Base-by-base conservation (phyloP, 2,329 filamentous ascomycete species). In the Hawksworthiomyces lignivorus region DNA sequence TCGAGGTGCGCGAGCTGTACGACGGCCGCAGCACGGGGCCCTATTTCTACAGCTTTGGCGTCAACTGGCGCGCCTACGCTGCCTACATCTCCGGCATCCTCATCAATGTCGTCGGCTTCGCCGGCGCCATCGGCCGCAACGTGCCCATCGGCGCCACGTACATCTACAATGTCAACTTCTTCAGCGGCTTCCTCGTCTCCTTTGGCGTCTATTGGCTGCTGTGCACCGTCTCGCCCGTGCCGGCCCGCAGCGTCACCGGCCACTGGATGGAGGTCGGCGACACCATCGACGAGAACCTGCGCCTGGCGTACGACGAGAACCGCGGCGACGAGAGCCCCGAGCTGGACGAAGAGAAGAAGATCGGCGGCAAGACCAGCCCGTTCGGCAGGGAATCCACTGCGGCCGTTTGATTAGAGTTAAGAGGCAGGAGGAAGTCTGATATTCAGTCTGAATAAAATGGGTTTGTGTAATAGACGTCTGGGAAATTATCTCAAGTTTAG, bases 71-170 rank as follows among this genome's bases (percentile, higher is more conserved):
- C 31, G 89, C 78, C 2, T 96, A 94, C 53, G 74, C 69, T 1
- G 85, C 89, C 0, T 94, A 95, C 59, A 74, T 94, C 45, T 68
- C 76, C 1, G 88, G 88, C 11, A 94, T 95, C 48, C 58, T 92
- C 5, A 82, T 94, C 68, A 95, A 95, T 53, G 84, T 96, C 4
- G 87, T 95, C 5, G 89, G 89, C 1, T 96, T 96, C 51, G 87
- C 80, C 1, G 88, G 87, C 3, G 87, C 84, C 0, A 75, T 95
- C 20, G 87, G 87, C 1, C 59, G 55, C 15, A 49, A 66, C 2
- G 87, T 95, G 0, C 89, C 90, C 0, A 67, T 76, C 6, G 88
- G 83, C 1, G 89, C 90, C 3, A 78, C 74, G 1, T 94, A 94
- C 56, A 78, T 96, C 46, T 96, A 94, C 68, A 85, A 88, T 50